phyloP scores from a whole-genome alignment of 306 rosid species.

The Cucurbita moschata region DNA sequence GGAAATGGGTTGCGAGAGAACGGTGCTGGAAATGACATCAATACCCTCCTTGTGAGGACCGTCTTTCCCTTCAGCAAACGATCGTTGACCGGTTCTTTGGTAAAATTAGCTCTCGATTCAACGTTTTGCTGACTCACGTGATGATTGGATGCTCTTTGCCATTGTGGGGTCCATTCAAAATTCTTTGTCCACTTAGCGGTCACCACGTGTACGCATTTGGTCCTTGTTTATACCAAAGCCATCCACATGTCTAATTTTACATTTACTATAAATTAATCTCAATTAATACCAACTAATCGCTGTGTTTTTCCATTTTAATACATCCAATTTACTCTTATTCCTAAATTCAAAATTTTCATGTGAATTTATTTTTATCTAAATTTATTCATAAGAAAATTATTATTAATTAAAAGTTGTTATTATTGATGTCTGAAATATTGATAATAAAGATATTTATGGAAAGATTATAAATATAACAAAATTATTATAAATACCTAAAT shows the following conservation, averaged over 20 bases:
- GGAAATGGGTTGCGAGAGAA: not conserved
- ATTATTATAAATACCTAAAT: no score
- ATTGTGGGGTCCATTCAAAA: not conserved
- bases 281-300: not conserved
- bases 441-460: no score
- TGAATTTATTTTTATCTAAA: no score
- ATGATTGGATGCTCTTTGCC: conserved; percentile 1
- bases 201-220: not conserved
- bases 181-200: not conserved
- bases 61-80: not conserved
- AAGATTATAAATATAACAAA: no score
- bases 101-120: not conserved
- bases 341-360: no score
- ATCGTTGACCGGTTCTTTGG: not conserved
- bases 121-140: conserved; percentile 1
- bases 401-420: no score
- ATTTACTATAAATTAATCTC: not conserved
- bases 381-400: no score
- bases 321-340: not conserved
- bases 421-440: no score
- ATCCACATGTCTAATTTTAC: not conserved
- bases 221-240: not conserved
- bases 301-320: not conserved
- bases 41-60: not conserved
- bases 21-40: not conserved